phyloP scores from a whole-genome alignment of 2,329 filamentous ascomycete species.

The Clarireedia paspali region DNA sequence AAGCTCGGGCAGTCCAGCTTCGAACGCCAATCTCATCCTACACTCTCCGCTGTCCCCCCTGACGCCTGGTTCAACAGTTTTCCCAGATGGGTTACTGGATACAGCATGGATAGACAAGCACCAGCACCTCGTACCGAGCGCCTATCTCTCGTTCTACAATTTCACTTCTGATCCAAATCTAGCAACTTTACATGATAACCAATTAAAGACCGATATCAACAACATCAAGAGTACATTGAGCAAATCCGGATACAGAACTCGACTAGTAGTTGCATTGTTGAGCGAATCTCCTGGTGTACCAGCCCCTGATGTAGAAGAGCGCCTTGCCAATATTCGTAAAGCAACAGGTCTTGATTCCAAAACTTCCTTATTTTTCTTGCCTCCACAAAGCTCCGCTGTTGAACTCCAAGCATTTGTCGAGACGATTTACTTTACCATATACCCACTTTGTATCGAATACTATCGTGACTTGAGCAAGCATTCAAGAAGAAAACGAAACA shows the following conservation, averaged over 20 bases:
- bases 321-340: slow-evolving; percentile 70
- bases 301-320: slow-evolving; percentile 58
- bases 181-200: slow-evolving; percentile 74
- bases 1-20: slow-evolving; percentile 33
- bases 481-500: slow-evolving; percentile 76
- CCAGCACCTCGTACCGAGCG: slow-evolving; percentile 72
- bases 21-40: slow-evolving; percentile 47
- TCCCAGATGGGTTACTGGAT: slow-evolving; percentile 83
- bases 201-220: slow-evolving; percentile 81
- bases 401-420: slow-evolving; percentile 70
- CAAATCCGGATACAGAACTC: slow-evolving; percentile 68
- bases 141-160: slow-evolving; percentile 73
- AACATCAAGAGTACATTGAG: slow-evolving; percentile 60
- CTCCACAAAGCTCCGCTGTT: slow-evolving; percentile 60
- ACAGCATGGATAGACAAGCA: slow-evolving; percentile 83
- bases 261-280: slow-evolving; percentile 69
- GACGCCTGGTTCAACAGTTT: slow-evolving; percentile 72
- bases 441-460: slow-evolving; percentile 74
- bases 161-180: slow-evolving; percentile 66
- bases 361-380: slow-evolving; percentile 72
- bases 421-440: slow-evolving; percentile 64
- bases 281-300: slow-evolving; percentile 57
- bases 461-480: slow-evolving; percentile 94
- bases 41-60: slow-evolving; percentile 91
- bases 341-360: slow-evolving; percentile 77